A percentile compares a stretch with the other conserved stretches of the same genome.
Conservation (phyloP, 306 rosid species). For the Corylus avellana region DNA sequence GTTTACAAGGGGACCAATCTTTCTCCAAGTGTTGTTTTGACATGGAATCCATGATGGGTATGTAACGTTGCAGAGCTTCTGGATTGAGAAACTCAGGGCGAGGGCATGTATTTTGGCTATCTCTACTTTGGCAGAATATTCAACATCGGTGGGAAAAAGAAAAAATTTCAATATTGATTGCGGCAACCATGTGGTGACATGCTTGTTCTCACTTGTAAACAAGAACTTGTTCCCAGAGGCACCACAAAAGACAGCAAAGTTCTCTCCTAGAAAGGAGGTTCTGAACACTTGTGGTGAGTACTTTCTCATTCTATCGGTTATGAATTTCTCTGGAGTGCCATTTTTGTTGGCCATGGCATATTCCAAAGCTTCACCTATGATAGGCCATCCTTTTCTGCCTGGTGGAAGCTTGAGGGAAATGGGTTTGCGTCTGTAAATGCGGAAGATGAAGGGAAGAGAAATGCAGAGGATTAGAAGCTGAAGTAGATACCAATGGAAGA, state of each 20-base stretch:
- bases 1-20: not conserved
- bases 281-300: not conserved
- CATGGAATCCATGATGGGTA: not conserved
- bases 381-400: not conserved
- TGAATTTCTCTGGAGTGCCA: not conserved
- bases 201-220: not conserved
- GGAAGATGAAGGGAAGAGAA: not conserved
- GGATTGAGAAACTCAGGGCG: not conserved
- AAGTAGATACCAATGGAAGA: not conserved
- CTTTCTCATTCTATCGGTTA: not conserved
- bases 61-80: not conserved
- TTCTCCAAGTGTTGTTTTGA: not conserved
- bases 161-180: not conserved
- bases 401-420: not conserved
- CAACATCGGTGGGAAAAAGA: not conserved
- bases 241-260: not conserved
- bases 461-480: not conserved
- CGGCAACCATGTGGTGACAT: slow-evolving; percentile 1
- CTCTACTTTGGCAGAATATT: not conserved
- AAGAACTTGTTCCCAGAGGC: not conserved
- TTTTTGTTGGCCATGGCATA: not conserved
- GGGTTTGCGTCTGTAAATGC: not conserved
- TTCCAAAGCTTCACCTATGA: not conserved
- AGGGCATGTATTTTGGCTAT: not conserved
- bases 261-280: slow-evolving; percentile 1